Conservation (phyloP, 192 early-diverging fungal genomes). For the Umbelopsis sp. region DNA sequence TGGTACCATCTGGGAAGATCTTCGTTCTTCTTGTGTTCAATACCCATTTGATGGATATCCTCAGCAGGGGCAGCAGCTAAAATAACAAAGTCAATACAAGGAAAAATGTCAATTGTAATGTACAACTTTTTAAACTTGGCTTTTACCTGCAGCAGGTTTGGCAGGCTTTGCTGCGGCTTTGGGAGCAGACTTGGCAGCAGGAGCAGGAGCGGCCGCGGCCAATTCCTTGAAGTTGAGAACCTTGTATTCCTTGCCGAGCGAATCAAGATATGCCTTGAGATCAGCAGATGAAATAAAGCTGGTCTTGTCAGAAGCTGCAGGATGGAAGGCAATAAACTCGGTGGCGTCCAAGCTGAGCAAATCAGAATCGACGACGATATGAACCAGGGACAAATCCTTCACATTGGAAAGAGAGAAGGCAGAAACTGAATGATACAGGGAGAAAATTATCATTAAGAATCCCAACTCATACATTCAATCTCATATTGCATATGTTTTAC, state of each 20-base stretch:
- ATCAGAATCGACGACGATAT: slow-evolving; percentile 74
- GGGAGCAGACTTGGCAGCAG: slow-evolving; percentile 48
- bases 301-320: slow-evolving; percentile 55
- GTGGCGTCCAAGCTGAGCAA: slow-evolving; percentile 51
- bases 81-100: no score
- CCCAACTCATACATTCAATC: slow-evolving; percentile 24
- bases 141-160: slow-evolving; percentile 44
- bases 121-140: background rate
- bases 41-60: slow-evolving; percentile 78
- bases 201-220: slow-evolving; percentile 46
- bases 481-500: slow-evolving; percentile 32
- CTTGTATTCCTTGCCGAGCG: slow-evolving; percentile 50
- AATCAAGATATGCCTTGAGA: slow-evolving; percentile 60
- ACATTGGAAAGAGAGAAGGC: slow-evolving; percentile 75
- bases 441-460: no score
- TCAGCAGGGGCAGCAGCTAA: slow-evolving; percentile 42
- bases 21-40: slow-evolving; percentile 84
- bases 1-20: slow-evolving; percentile 96
- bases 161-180: slow-evolving; percentile 47
- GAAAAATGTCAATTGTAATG: no score
- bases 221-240: slow-evolving; percentile 58
- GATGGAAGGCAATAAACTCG: slow-evolving; percentile 67
- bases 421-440: slow-evolving; percentile 53
- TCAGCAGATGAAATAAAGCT: slow-evolving; percentile 60
- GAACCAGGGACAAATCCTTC: slow-evolving; percentile 59